Evolutionary conservation across 2,329 filamentous ascomycete species (phyloP).

Genomic region (Fusarium sp.): DNA sequence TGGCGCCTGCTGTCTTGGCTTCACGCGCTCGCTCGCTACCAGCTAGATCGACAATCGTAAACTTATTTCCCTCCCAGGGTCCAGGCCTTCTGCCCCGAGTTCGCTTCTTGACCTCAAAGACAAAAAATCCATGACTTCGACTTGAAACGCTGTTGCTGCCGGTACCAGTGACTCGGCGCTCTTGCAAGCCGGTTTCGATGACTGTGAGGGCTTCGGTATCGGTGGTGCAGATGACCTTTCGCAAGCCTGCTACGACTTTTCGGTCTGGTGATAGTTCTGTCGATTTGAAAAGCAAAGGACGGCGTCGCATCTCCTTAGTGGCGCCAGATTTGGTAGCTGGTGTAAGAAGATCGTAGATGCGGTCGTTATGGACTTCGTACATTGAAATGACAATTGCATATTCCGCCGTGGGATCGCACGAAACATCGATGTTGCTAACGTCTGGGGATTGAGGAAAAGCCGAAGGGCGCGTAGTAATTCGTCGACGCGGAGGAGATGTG

Average conservation of each 20-base stretch:
- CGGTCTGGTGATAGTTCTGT: slow-evolving; percentile 89
- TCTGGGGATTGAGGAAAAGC: slow-evolving; percentile 80
- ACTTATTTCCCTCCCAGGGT: slow-evolving; percentile 79
- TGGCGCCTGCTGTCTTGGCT: slow-evolving; percentile 93
- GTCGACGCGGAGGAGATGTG: slow-evolving; percentile 66
- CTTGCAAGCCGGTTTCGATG: slow-evolving; percentile 87
- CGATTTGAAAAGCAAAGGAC: slow-evolving; percentile 89
- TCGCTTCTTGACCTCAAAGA: slow-evolving; percentile 92
- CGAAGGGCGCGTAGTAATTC: slow-evolving; percentile 77
- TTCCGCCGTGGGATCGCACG: slow-evolving; percentile 72
- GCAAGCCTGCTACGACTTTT: slow-evolving; percentile 93
- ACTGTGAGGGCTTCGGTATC: slow-evolving; percentile 90
- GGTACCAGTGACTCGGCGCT: slow-evolving; percentile 89
- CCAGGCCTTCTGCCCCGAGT: slow-evolving; percentile 59
- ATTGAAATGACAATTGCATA: slow-evolving; percentile 94
- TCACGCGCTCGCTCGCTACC: slow-evolving; percentile 94
- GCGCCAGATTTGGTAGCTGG: slow-evolving; percentile 69
- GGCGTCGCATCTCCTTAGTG: slow-evolving; percentile 79
- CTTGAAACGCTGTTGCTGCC: slow-evolving; percentile 94
- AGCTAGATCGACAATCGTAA: slow-evolving; percentile 92
- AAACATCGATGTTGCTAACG: slow-evolving; percentile 76
- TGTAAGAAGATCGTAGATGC: slow-evolving; percentile 92
- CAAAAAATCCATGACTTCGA: slow-evolving; percentile 95
- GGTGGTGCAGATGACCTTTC: slow-evolving; percentile 87
- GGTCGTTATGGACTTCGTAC: slow-evolving; percentile 99